Evolutionary conservation across 2,329 filamentous ascomycete genomes (phyloP).

Genomic region (Aspergillus piperis): DNA sequence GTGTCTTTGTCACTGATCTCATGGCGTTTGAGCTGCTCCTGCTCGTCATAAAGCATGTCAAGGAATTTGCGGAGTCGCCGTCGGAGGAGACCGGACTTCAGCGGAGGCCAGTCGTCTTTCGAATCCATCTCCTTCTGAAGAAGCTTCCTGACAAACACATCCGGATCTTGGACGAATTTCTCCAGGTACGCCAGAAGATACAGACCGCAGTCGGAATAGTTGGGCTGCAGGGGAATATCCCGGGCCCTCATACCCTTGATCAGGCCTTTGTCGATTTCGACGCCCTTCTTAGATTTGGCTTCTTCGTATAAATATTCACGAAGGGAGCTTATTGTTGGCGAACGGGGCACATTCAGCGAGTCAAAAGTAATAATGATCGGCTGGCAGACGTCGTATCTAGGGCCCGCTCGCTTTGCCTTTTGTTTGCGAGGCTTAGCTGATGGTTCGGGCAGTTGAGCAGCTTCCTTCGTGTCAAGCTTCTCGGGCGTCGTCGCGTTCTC

Average conservation of each 20-base stretch:
- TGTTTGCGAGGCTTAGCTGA: conserved; percentile 20
- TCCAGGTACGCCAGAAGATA: conserved; percentile 83
- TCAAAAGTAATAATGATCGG: conserved; percentile 84
- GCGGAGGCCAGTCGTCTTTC: conserved; percentile 55
- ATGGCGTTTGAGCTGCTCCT: conserved; percentile 45
- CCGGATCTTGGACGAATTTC: conserved; percentile 75
- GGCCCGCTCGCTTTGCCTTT: conserved; percentile 32
- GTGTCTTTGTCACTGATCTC: conserved; percentile 40
- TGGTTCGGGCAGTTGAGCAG: conserved; percentile 16
- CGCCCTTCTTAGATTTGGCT: conserved; percentile 62
- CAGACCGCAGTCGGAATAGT: conserved; percentile 86
- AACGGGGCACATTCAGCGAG: conserved; percentile 70
- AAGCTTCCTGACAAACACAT: conserved; percentile 67
- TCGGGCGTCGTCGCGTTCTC: conserved; percentile 16
- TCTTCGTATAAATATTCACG: conserved; percentile 78
- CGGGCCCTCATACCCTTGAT: conserved; percentile 69
- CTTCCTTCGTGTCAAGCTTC: conserved; percentile 13
- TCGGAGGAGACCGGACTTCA: conserved; percentile 62
- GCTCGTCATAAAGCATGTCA: conserved; percentile 62
- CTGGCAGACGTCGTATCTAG: conserved; percentile 53
- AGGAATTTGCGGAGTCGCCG: conserved; percentile 66
- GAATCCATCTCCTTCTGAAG: conserved; percentile 65
- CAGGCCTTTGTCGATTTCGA: conserved; percentile 47
- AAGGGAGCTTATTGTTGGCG: conserved; percentile 65
- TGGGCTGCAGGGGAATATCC: conserved; percentile 75